Percentiles rank a stretch among this genome's conserved stretches.
Evolutionary conservation across 2,329 filamentous ascomycete genomes (phyloP).

Genomic region (Fusarium chuoi): DNA sequence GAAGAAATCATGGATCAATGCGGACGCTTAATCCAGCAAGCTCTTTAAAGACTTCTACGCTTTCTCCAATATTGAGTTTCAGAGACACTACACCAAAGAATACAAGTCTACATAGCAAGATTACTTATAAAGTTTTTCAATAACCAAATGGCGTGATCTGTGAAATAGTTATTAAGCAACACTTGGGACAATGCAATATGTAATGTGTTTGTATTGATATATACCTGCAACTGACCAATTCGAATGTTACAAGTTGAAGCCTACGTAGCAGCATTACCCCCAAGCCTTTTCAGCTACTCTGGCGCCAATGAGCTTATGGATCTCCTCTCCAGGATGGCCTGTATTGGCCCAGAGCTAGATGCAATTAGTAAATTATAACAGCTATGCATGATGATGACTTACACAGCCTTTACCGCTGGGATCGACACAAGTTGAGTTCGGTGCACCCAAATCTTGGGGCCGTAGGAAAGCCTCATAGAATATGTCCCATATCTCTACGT

Average conservation of each 20-base stretch:
- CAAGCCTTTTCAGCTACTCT: neutral
- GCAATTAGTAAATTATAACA: neutral
- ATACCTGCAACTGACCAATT: neutral
- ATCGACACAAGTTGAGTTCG: neutral
- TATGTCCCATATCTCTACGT: conserved; percentile 2
- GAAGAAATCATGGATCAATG: neutral
- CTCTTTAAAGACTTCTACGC: neutral
- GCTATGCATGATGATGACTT: rapidly evolving
- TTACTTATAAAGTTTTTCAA: neutral
- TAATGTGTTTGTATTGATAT: neutral
- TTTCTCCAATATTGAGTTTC: rapidly evolving
- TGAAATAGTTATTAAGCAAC: neutral
- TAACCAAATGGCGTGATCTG: neutral
- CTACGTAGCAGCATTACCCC: neutral
- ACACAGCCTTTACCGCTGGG: neutral
- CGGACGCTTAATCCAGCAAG: neutral
- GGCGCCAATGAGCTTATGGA: neutral
- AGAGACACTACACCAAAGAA: rapidly evolving
- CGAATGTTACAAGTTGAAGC: rapidly evolving
- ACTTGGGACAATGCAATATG: neutral
- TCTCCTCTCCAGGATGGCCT: neutral
- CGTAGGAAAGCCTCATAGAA: conserved; percentile 1
- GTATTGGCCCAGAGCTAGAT: neutral
- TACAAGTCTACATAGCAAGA: neutral
- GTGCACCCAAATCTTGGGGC: neutral